Base-by-base conservation (phyloP, 805 yeast genomes). In the Candida dajiaensis region DNA sequence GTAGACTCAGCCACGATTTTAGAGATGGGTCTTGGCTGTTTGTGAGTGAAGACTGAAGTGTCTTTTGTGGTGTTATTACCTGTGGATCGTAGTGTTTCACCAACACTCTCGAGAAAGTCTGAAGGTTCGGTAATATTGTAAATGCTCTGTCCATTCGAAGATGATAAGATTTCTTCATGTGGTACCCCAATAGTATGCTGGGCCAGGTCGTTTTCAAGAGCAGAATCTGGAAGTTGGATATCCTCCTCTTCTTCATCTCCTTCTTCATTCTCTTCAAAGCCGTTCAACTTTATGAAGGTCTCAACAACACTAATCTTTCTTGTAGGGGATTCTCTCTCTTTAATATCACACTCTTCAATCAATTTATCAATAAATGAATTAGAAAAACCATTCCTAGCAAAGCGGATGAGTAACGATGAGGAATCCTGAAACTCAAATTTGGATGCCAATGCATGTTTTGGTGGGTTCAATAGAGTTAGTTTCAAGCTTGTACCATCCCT, bases 241-340 rank as follows among this genome's bases (percentile, higher is more conserved):
- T 9, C 11, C n/a, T 37, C 37, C 4, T 31, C 40, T 11, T 40
- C 36, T 2, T 28, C 38, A 3, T 43, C 38, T 7, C 40, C 44
- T 5, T 47, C 53, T 12, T 22, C 46, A 3, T 41, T 40, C 4
- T 29, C 41, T 3, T 29, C 41, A 33, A 33, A 33, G 20, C 36
- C 36, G 8, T 33, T 33, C 6, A 33, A 4, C 2, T 55, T 45
- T 21, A 67, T 60, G 35, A 52, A 62, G 2, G 57, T 54, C 40
- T 59, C 47, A 1, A 55, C 64, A 38, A 65, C 66, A 42, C 71
- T 68, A 2, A 67, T 53, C 47, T 65, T 67, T 23, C 62, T 55
- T 9, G 52, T 51, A 1, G 52, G 45, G 1, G 55, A 46, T n/a
- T 40, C 40, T 9, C 20, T 19, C 1, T 37, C 31, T 11, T 7